Evolutionary conservation across 2,329 filamentous ascomycete genomes (phyloP), one percentile per base, ranked within the genome.

Genomic region (Aspergillus thermomutatus): DNA sequence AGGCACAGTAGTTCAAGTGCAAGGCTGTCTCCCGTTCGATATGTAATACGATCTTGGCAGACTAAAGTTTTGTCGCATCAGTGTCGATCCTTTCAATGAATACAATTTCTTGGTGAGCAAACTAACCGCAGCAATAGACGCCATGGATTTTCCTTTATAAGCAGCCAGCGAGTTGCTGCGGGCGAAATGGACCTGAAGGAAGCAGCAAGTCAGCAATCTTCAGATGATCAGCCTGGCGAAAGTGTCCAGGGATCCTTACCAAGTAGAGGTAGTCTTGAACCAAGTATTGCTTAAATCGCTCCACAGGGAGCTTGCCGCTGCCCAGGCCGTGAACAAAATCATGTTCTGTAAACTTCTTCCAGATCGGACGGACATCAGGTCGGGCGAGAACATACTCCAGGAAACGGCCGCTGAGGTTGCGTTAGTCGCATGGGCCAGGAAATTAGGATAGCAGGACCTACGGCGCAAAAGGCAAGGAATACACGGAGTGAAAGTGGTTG

Each of bases 181-280:
- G 1, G 92, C 87, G 74, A 96, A 97, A 68, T 97, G 92, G 49
- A 89, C 82, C 88, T 92, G 51, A 17, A 49, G 19, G 19, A 40
- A 21, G 46, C 19, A 26, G 23, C 53, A 52, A 26, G 48, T 57
- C 19, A 60, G 52, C 28, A 53, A 25, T 14, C 48, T 10, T 48
- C 7, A n/a, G 21, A 27, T 41, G 11, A 46, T 1, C 19, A 7
- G 31, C 37, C 8, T 26, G 9, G 23, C 45, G 49, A 3, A 51
- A 31, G 43, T 26, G 31, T 26, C 31, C 41, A 1, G 37, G 41
- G 26, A 19, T 17, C 69, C 80, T 45, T 66, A 94, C 89, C 46
- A 97, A 77, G 68, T 94, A 97, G 4, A 96, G 80, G 67, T 97
- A 97, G 68, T 97, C 93, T 66, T 97, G 93, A 9, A 94, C 82